These are phyloP conservation scores for Ophiocordyceps sinensis DNA, from an alignment of 2,329 filamentous ascomycete species.

Conservation along the genomic window DNA sequence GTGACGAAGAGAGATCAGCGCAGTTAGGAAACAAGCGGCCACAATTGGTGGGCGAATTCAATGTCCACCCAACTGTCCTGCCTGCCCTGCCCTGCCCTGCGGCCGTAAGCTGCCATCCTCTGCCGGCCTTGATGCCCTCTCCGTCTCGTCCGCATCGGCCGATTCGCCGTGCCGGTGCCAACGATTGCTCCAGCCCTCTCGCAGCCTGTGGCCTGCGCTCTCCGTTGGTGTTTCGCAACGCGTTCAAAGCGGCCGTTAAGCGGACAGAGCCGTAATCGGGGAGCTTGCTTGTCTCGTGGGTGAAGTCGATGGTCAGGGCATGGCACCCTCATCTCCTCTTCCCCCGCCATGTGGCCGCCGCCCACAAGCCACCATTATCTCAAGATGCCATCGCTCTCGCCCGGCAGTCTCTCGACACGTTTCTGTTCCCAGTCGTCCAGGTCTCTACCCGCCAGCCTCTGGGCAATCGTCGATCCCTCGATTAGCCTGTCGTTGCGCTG, in stretches of 20 bases:
- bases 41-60: background rate
- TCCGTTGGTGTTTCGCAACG: background rate
- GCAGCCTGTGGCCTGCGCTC: background rate
- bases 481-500: no score
- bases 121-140: background rate
- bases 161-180: background rate
- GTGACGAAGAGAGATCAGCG: background rate
- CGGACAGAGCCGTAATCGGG: background rate
- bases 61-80: background rate
- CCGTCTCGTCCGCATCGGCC: background rate
- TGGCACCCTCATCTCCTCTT: conserved; percentile 2
- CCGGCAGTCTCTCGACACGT: conserved; percentile 74
- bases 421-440: conserved; percentile 96
- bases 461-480: background rate
- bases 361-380: conserved; percentile 14
- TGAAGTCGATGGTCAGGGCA: conserved; percentile 2
- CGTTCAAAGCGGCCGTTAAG: background rate
- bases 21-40: background rate
- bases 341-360: background rate
- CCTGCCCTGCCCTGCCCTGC: background rate
- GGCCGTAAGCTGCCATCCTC: background rate
- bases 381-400: conserved; percentile 77
- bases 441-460: conserved; percentile 57
- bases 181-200: background rate
- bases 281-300: background rate